Evolutionary conservation across 1,139 yeast species (phyloP).

Genomic region (Taiozyma sp.): DNA sequence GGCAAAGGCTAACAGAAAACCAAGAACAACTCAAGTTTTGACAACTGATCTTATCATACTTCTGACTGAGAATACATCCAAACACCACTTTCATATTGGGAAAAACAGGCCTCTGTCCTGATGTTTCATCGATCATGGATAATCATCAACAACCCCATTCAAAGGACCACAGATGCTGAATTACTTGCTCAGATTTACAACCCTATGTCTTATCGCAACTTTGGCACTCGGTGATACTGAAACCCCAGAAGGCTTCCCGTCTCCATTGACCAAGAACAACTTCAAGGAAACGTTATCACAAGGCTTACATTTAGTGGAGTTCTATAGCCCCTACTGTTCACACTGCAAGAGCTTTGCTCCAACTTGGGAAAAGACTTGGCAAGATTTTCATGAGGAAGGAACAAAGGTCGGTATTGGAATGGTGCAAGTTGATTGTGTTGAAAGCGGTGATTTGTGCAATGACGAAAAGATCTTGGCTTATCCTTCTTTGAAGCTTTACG

Average conservation of each 20-base stretch:
- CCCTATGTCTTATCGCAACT: neutral
- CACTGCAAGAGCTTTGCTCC: constrained; percentile 68
- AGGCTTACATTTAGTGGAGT: constrained; percentile 52
- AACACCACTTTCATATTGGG: neutral
- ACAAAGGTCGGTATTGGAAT: constrained; percentile 42
- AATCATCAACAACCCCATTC: neutral
- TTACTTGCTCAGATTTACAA: neutral
- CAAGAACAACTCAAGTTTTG: too few relatives aligned
- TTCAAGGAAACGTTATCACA: constrained; percentile 28
- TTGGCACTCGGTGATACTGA: neutral
- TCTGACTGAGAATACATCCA: neutral
- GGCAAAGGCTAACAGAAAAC: too few relatives aligned
- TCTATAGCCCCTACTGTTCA: constrained; percentile 64
- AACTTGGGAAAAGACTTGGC: constrained; percentile 54
- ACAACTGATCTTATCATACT: neutral
- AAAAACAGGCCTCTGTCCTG: neutral
- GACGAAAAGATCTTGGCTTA: constrained; percentile 50
- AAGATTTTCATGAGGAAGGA: constrained; percentile 36
- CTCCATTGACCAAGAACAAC: constrained; percentile 25
- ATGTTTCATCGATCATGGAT: too few relatives aligned
- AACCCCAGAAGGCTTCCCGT: constrained; percentile 21
- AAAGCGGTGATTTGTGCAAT: constrained; percentile 65
- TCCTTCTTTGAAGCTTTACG: constrained; percentile 58
- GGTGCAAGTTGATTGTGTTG: constrained; percentile 69
- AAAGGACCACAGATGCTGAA: neutral